Evolutionary conservation across 495 filamentous ascomycete genomes (phyloP).

Genomic region (Neurospora sp.): DNA sequence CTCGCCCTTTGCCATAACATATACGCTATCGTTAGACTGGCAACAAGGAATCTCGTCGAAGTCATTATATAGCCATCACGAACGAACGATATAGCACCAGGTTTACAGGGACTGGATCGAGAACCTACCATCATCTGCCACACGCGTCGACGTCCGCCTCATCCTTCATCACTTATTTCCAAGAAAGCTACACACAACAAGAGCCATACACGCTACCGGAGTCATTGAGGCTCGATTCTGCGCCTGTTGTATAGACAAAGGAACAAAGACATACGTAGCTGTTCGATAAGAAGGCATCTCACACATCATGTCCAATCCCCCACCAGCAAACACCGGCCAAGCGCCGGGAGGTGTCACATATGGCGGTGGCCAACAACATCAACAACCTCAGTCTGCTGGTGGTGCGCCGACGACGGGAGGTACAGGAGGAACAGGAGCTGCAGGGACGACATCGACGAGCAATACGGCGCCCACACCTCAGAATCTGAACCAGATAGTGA

Average conservation of each 20-base stretch:
- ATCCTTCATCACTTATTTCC: neutral
- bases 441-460: constrained; percentile 24
- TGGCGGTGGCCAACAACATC: constrained; percentile 1
- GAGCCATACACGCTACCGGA: neutral
- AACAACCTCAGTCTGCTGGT: constrained; percentile 18
- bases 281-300: neutral
- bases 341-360: constrained; percentile 11
- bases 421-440: constrained; percentile 5
- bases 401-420: constrained; percentile 10
- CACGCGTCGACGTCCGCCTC: neutral
- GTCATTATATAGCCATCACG: neutral
- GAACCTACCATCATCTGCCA: neutral
- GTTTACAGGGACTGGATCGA: neutral
- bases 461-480: constrained; percentile 57
- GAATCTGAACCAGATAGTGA: constrained; percentile 89
- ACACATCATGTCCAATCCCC: constrained; percentile 15
- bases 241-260: neutral
- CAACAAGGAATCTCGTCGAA: neutral
- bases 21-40: neutral
- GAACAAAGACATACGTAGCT: neutral
- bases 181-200: neutral
- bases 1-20: neutral
- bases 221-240: neutral
- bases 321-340: constrained; percentile 5
- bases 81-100: neutral